phyloP scores from a whole-genome alignment of 345 rosid species.

The Citropsis articulata region DNA sequence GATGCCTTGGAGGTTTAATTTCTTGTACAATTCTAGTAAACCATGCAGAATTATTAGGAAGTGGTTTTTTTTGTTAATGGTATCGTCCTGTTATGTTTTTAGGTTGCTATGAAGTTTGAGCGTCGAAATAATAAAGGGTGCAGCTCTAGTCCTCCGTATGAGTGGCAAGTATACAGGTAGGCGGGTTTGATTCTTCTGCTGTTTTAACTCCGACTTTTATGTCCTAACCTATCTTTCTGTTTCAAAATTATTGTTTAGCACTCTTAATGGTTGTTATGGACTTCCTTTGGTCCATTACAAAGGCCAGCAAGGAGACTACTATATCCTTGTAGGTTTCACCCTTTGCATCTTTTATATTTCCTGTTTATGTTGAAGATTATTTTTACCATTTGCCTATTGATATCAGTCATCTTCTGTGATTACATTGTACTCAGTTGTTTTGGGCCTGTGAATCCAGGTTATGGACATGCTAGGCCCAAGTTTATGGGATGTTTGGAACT shows the following conservation, averaged over 20 bases:
- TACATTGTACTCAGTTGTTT: background rate
- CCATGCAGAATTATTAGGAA: constrained; percentile 1
- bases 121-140: constrained; percentile 60
- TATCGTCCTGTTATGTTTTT: constrained; percentile 2
- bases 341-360: background rate
- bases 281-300: constrained; percentile 48
- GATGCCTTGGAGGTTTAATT: constrained; percentile 42
- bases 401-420: background rate
- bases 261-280: constrained; percentile 49
- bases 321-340: constrained; percentile 33
- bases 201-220: constrained; percentile 7
- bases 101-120: constrained; percentile 76
- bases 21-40: background rate
- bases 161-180: constrained; percentile 70
- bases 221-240: constrained; percentile 14
- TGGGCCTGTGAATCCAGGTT: constrained; percentile 29
- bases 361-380: background rate
- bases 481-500: constrained; percentile 58
- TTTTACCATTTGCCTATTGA: background rate
- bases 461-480: constrained; percentile 66
- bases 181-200: background rate
- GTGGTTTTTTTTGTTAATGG: constrained; percentile 9
- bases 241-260: constrained; percentile 24
- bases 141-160: constrained; percentile 59
- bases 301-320: constrained; percentile 61